Base-by-base conservation (phyloP, 2,329 filamentous ascomycete species). In the Microsporum canis region DNA sequence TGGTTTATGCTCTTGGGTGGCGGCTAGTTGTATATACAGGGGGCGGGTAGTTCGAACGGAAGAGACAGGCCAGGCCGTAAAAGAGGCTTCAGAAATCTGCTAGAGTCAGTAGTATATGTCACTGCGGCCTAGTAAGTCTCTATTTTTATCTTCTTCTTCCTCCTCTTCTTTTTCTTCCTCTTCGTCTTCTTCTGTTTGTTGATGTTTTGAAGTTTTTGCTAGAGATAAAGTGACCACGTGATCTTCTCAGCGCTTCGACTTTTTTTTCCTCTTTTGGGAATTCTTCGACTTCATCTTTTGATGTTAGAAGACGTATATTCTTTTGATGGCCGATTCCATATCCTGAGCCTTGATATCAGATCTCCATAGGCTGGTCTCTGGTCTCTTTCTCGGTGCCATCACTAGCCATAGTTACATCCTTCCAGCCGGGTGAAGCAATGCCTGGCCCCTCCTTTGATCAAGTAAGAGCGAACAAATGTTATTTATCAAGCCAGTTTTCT, bases 231-330 rank as follows among this genome's bases (percentile, higher is more conserved):
- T 17, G 1, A 6, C 14, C 49, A 55, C 49, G 49, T 55, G 49
- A 55, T 27, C 49, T 33, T 29, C 3, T 55, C 27, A 5, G 3
- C 49, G 10, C 31, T 23, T 5, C 17, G 27, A 49, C 45, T 29
- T 7, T 29, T 49, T 31, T 36, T n/a, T 36, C 2, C 45, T 31
- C 17, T 23, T 36, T 36, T 55, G 4, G 33, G 49, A 17, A 34
- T 6, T 55, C 36, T 55, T 55, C 49, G 49, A 55, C 49, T 55
- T 55, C 49, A 55, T 34, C 6, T 55, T 55, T 55, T 5, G n/a
- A 17, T n/a, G 49, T 7, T n/a, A 31, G 31, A 23, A 34, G 5
- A 7, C 23, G 29, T n/a, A 34, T 27, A 7, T 36, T 55, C 27
- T n/a, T 55, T 5, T 34, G 14, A n/a, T 38, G 49, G 45, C 31